phyloP scores from a whole-genome alignment of 192 early-diverging fungal species.

The Coemansia sp. region DNA sequence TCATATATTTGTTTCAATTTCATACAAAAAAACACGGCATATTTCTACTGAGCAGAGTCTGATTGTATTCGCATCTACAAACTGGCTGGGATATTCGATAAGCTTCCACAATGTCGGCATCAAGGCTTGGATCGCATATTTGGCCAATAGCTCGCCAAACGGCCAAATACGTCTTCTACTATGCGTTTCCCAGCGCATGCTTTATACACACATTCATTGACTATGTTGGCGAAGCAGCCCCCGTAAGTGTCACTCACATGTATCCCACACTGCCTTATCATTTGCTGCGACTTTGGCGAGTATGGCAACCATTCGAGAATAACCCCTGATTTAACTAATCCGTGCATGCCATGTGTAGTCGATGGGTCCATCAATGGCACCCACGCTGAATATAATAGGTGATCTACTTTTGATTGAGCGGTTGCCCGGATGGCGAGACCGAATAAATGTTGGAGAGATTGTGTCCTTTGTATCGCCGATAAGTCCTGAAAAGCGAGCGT shows the following conservation, averaged over 20 bases:
- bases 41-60: no score
- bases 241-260: constrained; percentile 54
- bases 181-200: constrained; percentile 65
- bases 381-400: constrained; percentile 81
- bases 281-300: background rate
- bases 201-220: constrained; percentile 68
- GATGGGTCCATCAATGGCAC: constrained; percentile 90
- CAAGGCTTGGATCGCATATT: background rate
- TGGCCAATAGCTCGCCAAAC: background rate
- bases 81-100: background rate
- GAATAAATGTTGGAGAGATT: constrained; percentile 70
- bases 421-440: constrained; percentile 55
- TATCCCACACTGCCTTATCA: background rate
- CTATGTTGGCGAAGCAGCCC: constrained; percentile 73
- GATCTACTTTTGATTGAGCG: constrained; percentile 77
- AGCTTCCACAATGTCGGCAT: background rate
- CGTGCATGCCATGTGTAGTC: constrained; percentile 8
- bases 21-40: no score
- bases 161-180: background rate
- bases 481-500: constrained; percentile 64
- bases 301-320: background rate
- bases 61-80: background rate
- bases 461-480: constrained; percentile 75
- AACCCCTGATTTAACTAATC: background rate
- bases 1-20: no score